These are phyloP conservation scores for Metschnikowia vanudenii DNA, from an alignment of 805 yeast species.

Conservation along the genomic window DNA sequence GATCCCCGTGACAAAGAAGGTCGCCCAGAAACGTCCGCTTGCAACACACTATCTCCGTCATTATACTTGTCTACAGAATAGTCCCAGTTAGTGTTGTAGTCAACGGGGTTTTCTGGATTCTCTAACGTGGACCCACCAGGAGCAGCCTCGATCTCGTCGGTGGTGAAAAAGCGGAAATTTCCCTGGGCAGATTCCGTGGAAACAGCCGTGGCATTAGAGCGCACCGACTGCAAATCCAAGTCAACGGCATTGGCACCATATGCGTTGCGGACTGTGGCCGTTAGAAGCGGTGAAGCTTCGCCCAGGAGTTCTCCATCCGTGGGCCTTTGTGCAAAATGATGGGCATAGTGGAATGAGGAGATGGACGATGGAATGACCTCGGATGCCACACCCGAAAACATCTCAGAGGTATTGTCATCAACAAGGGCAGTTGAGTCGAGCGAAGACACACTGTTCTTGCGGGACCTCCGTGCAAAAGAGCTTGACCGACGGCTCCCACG, in stretches of 20 bases:
- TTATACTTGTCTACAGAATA: constrained; percentile 49
- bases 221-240: constrained; percentile 33
- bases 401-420: constrained; percentile 67
- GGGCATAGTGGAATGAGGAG: constrained; percentile 72
- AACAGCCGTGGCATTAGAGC: constrained; percentile 34
- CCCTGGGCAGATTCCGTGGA: constrained; percentile 33
- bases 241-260: constrained; percentile 21
- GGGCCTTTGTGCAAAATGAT: constrained; percentile 40
- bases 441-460: constrained; percentile 35
- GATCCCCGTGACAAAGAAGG: constrained; percentile 5
- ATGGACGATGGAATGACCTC: constrained; percentile 77
- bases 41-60: constrained; percentile 17
- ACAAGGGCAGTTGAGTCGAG: constrained; percentile 29
- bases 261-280: constrained; percentile 14
- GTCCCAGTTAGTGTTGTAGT: constrained; percentile 76
- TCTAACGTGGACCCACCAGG: constrained; percentile 83
- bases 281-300: constrained; percentile 38
- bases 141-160: constrained; percentile 80
- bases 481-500: constrained; percentile 27
- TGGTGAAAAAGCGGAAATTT: constrained; percentile 76
- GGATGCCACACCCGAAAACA: constrained; percentile 75
- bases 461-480: constrained; percentile 25
- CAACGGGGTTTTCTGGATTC: constrained; percentile 54
- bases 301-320: constrained; percentile 20
- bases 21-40: constrained; percentile 9